Evolutionary conservation across 164 flowering plant genomes (phyloP), one percentile per base, ranked within the genome.

Genomic region (Umbellularia californica): DNA sequence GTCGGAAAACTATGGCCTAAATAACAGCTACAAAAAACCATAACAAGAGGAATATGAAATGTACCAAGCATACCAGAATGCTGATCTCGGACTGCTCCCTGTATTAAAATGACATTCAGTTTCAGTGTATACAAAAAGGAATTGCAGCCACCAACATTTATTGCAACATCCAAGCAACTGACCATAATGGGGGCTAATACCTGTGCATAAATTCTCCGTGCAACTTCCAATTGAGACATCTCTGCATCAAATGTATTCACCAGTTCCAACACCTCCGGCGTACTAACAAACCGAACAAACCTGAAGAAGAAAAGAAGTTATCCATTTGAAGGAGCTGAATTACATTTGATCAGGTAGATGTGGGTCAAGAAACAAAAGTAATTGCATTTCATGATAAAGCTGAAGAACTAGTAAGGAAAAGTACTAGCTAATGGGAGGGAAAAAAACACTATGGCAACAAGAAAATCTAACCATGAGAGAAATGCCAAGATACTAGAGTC

Each of bases 201-300:
- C 93, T 88, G 97, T 65, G 95, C 87, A 82, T 95, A 95, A 62
- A 96, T 90, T 78, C 75, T 90, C 50, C 89, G 87, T 2, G 99
- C 98, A 19, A 89, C 85, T 84, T 96, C 99, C 80, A 96, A 83
- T 71, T 96, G 98, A 74, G 98, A 88, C 97, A 94, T 87, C 84
- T 96, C 99, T 30, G 86, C 91, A 84, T 96, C 99, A 73, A 84
- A 83, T 70, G 91, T 89, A 81, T 85, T 90, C 68, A 89, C 97
- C 79, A 88, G 73, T 65, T 94, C 98, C 86, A 93, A 69, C 74
- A 94, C 84, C 80, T 93, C 99, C 0, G 99, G 99, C 50, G 97
- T 94, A 80, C 92, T 92, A 67, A 93, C 97, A 90, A 91, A 96
- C 50, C 90, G 90, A 67, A 93, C 98, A 88, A 95, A 92, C 87